Conservation (phyloP, 805 yeast species). For the Candida palmyrensis region DNA sequence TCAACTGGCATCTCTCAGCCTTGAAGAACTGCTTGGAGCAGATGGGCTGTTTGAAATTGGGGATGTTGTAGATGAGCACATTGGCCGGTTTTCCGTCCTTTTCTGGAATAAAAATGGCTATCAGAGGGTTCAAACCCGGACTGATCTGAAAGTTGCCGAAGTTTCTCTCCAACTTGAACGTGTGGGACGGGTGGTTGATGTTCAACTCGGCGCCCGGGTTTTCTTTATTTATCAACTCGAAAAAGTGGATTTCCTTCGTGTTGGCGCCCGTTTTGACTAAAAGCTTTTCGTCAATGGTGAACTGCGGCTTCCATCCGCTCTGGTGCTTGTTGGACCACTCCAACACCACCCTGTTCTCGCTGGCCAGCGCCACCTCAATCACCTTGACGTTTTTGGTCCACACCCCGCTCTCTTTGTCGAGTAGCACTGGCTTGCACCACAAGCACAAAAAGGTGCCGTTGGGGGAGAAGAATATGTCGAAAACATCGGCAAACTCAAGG, state of each 20-base stretch:
- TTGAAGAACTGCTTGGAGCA: slow-evolving; percentile 88
- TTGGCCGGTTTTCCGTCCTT: slow-evolving; percentile 83
- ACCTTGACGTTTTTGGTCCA: slow-evolving; percentile 77
- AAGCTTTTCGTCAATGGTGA: slow-evolving; percentile 71
- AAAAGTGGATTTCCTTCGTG: slow-evolving; percentile 64
- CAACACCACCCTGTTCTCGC: slow-evolving; percentile 45
- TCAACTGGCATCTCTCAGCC: slow-evolving; percentile 88
- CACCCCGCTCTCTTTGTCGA: slow-evolving; percentile 62
- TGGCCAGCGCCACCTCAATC: slow-evolving; percentile 49
- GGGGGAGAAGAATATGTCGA: slow-evolving; percentile 87
- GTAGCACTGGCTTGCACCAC: slow-evolving; percentile 82
- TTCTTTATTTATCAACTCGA: slow-evolving; percentile 38
- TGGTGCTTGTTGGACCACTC: slow-evolving; percentile 77
- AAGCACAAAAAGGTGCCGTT: slow-evolving; percentile 74
- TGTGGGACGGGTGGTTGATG: slow-evolving; percentile 50
- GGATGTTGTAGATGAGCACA: slow-evolving; percentile 77
- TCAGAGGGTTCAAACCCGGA: slow-evolving; percentile 85
- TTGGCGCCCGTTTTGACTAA: slow-evolving; percentile 57
- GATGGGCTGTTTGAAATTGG: slow-evolving; percentile 70
- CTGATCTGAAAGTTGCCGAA: slow-evolving; percentile 60
- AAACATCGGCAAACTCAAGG: slow-evolving; percentile 59
- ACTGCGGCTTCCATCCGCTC: slow-evolving; percentile 90
- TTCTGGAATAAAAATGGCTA: slow-evolving; percentile 89
- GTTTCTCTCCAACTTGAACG: slow-evolving; percentile 39
- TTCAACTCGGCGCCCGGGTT: slow-evolving; percentile 15